These are phyloP conservation scores for Galerina sulciceps DNA, from an alignment of 768 basidiomycete species.

Conservation along the genomic window DNA sequence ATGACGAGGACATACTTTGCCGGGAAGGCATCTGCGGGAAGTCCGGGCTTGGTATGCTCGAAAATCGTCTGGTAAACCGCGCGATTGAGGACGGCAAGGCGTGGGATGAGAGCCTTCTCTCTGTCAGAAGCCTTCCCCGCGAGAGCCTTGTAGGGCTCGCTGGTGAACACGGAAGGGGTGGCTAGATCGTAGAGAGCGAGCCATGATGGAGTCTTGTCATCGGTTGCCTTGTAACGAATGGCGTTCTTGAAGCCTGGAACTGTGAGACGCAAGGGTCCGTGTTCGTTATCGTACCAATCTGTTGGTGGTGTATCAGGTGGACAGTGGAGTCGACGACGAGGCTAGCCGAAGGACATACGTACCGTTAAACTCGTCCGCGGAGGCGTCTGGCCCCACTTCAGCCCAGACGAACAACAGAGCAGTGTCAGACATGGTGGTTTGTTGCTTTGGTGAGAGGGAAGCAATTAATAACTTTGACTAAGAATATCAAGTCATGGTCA, in stretches of 20 bases:
- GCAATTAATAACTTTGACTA: constrained; percentile 6
- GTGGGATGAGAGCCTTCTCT: constrained; percentile 25
- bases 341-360: background rate
- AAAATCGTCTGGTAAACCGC: constrained; percentile 26
- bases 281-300: constrained; percentile 37
- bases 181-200: constrained; percentile 30
- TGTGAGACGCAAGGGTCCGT: constrained; percentile 25
- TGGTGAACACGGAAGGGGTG: constrained; percentile 21
- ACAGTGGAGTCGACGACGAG: background rate
- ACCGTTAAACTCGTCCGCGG: constrained; percentile 31
- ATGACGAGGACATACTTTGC: constrained; percentile 27
- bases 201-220: constrained; percentile 12
- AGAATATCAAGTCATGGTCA: background rate
- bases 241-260: constrained; percentile 31
- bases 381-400: constrained; percentile 24
- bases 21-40: constrained; percentile 17
- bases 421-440: background rate
- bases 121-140: constrained; percentile 24
- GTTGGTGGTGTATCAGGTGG: background rate
- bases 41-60: constrained; percentile 13
- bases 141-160: constrained; percentile 25
- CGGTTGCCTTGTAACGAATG: constrained; percentile 33
- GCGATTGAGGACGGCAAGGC: constrained; percentile 26
- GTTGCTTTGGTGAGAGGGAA: background rate
- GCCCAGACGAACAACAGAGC: constrained; percentile 28